A percentile compares a stretch with the other conserved stretches of the same genome.
Conservation (phyloP, 225 moss, liverwort and hornwort species). For the Bryum argenteum region DNA sequence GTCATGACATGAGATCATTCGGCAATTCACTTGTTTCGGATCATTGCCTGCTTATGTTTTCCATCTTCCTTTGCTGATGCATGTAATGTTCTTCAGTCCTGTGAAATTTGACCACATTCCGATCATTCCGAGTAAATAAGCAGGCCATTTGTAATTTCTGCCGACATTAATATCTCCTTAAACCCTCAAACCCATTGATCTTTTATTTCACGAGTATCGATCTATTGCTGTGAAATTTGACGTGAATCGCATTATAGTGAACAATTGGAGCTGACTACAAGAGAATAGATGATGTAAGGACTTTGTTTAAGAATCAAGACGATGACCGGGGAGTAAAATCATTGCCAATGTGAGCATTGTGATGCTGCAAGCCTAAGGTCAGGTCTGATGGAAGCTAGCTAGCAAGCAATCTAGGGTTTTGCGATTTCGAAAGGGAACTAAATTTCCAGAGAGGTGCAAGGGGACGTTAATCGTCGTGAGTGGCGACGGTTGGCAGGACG, state of each 20-base stretch:
- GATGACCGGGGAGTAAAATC: no score
- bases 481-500: constrained; percentile 36
- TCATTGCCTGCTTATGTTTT: no score
- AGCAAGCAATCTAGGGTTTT: constrained; percentile 1
- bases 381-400: background rate
- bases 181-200: background rate
- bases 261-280: no score
- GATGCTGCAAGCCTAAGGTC: no score
- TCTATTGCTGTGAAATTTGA: background rate
- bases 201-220: background rate
- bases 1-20: no score
- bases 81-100: no score
- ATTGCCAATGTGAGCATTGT: no score
- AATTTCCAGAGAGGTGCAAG: constrained; percentile 23
- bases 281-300: background rate
- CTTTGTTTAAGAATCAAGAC: no score
- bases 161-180: background rate
- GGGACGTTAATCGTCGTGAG: constrained; percentile 42
- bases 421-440: constrained; percentile 20
- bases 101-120: no score
- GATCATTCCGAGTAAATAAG: no score
- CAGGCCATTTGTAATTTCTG: background rate
- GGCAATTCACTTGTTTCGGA: no score
- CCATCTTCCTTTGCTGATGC: no score
- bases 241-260: background rate